These are phyloP conservation scores for Pyrus hybrid DNA, from an alignment of 331 rosid species.

Conservation along the genomic window DNA sequence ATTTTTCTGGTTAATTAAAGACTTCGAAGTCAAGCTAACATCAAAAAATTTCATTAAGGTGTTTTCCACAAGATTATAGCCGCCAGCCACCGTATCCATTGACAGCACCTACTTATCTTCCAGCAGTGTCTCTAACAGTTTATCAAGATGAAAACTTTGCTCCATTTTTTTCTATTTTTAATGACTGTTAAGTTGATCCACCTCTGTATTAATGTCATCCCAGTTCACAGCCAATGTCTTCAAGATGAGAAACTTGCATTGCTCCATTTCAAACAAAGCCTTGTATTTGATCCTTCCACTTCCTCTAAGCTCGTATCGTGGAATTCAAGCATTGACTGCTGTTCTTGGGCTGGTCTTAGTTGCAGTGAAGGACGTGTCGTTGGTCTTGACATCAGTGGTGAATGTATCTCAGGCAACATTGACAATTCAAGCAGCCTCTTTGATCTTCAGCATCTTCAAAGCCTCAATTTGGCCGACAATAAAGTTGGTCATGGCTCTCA, in stretches of 20 bases:
- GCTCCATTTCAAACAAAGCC: neutral
- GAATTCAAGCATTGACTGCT: neutral
- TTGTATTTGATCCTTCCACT: neutral
- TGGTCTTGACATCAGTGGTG: conserved; percentile 4
- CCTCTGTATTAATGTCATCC: neutral
- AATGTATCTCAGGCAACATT: neutral
- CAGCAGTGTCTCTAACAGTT: neutral
- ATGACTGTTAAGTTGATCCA: neutral
- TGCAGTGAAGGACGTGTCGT: conserved; percentile 3
- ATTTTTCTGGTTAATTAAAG: neutral
- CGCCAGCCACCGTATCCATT: neutral
- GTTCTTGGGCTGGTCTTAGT: neutral
- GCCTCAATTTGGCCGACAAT: neutral
- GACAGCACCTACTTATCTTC: neutral
- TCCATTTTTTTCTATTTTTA: neutral
- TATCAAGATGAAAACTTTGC: neutral
- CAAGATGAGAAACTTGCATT: neutral
- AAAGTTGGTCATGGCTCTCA: neutral
- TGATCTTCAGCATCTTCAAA: neutral
- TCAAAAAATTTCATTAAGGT: neutral
- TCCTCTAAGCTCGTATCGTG: neutral
- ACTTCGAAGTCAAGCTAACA: neutral
- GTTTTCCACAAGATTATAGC: neutral
- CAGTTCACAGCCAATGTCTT: neutral
- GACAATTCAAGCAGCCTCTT: conserved; percentile 11